Percentiles rank a stretch among this genome's conserved stretches.
phyloP scores from a whole-genome alignment of 1,284 basidiomycete genomes.

The Termitomyces sp. region DNA sequence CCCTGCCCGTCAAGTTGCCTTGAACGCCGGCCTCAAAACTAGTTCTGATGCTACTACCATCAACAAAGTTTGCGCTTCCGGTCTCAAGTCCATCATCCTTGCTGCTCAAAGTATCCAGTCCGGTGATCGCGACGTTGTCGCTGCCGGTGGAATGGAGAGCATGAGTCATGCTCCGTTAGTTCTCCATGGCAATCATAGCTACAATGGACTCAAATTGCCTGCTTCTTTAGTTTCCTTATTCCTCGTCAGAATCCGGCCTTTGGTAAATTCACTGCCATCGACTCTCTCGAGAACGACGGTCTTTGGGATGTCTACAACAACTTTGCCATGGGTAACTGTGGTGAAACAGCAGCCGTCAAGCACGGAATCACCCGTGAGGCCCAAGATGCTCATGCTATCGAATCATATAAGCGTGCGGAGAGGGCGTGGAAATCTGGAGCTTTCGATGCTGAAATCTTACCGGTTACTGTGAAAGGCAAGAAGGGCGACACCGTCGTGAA shows the following conservation, averaged over 20 bases:
- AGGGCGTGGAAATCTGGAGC: conserved; percentile 84
- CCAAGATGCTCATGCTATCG: conserved; percentile 87
- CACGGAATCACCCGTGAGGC: conserved; percentile 80
- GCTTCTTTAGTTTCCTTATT: conserved; percentile 71
- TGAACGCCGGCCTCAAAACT: conserved; percentile 77
- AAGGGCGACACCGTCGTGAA: conserved; percentile 87
- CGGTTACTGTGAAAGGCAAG: conserved; percentile 91
- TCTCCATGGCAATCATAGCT: background rate
- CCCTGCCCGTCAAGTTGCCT: conserved; percentile 92
- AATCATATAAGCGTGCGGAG: conserved; percentile 91
- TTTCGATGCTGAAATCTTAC: conserved; percentile 87
- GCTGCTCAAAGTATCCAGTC: conserved; percentile 87
- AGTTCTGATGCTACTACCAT: conserved; percentile 96
- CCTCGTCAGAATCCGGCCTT: conserved; percentile 86
- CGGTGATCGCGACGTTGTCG: conserved; percentile 83
- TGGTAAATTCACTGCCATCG: conserved; percentile 84
- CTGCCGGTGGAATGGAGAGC: conserved; percentile 95
- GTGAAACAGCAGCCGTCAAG: conserved; percentile 83
- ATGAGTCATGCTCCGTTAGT: conserved; percentile 95
- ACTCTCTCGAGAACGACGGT: conserved; percentile 90
- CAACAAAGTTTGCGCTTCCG: conserved; percentile 98
- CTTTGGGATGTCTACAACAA: conserved; percentile 96
- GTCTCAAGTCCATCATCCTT: conserved; percentile 92
- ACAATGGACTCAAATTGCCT: background rate
- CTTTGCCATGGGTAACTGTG: conserved; percentile 95